Percentiles rank a stretch among this genome's conserved stretches.
These are phyloP conservation scores for Trichoderma orchidacearum DNA, from an alignment of 495 filamentous ascomycete species.

Conservation along the genomic window DNA sequence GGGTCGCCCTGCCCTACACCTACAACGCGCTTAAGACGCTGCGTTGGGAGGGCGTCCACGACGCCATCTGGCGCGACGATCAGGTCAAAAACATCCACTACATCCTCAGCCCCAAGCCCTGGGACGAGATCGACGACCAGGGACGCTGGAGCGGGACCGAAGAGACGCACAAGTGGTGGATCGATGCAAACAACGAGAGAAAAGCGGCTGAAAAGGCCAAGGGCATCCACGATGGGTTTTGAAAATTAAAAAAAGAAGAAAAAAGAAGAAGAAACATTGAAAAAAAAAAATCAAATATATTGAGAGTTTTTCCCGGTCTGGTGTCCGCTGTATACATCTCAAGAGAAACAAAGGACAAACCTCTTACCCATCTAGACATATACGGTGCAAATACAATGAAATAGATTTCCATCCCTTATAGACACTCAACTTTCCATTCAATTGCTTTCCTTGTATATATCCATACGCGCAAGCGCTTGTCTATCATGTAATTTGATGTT, in stretches of 20 bases:
- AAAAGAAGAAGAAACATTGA: not conserved
- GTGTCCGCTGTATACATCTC: too few relatives aligned
- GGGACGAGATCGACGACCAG: conserved; percentile 40
- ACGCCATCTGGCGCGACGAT: conserved; percentile 60
- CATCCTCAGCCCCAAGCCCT: conserved; percentile 69
- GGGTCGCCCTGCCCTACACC: conserved; percentile 61
- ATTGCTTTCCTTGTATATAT: not conserved
- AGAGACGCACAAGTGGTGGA: conserved; percentile 1
- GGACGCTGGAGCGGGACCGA: conserved; percentile 1
- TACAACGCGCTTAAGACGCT: conserved; percentile 80
- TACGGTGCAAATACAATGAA: not conserved
- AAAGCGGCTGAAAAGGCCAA: not conserved
- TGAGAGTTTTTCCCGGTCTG: not conserved
- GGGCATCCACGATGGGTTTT: not conserved
- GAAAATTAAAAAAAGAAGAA: not conserved
- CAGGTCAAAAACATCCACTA: conserved; percentile 71
- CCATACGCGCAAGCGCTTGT: not conserved
- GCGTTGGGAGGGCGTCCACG: conserved; percentile 53
- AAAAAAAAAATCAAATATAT: not conserved
- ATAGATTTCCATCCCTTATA: not conserved
- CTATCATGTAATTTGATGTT: not conserved
- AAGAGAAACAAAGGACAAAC: too few relatives aligned
- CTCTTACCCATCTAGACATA: too few relatives aligned
- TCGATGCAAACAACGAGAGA: not conserved
- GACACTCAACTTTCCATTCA: not conserved